Percentiles rank a stretch among this genome's conserved stretches.
Conservation (phyloP, 371 early-diverging fungal genomes). For the Mortierella sp. region DNA sequence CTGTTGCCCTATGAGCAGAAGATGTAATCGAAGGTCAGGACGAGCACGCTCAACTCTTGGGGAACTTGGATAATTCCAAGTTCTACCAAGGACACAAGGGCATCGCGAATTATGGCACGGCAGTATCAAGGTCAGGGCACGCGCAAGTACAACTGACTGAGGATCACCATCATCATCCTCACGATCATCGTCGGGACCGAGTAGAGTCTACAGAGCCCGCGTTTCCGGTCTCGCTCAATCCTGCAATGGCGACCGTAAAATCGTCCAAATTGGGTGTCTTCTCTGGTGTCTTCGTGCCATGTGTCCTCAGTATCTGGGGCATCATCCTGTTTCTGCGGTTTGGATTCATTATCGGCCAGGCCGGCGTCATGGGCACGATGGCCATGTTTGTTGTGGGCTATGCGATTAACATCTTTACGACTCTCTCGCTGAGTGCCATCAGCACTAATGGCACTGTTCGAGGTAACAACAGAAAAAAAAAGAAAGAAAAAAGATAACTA, state of each 20-base stretch:
- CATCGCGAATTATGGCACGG: neutral
- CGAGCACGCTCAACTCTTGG: slow-evolving; percentile 21
- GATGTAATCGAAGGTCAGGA: neutral
- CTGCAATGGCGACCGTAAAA: slow-evolving; percentile 36
- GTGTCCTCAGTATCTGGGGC: slow-evolving; percentile 72
- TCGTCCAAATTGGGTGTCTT: slow-evolving; percentile 67
- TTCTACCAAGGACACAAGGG: neutral
- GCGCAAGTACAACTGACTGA: neutral
- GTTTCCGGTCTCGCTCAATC: slow-evolving; percentile 45
- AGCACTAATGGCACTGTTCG: slow-evolving; percentile 76
- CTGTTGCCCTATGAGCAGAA: neutral
- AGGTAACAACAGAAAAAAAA: slow-evolving; percentile 35
- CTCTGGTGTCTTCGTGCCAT: slow-evolving; percentile 74
- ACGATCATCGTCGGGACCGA: neutral
- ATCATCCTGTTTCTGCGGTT: slow-evolving; percentile 72
- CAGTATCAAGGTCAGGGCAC: neutral
- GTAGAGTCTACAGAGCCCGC: slow-evolving; percentile 15
- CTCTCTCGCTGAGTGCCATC: slow-evolving; percentile 78
- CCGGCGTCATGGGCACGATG: slow-evolving; percentile 67
- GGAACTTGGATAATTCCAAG: slow-evolving; percentile 4
- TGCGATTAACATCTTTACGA: slow-evolving; percentile 68
- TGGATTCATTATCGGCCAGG: slow-evolving; percentile 70
- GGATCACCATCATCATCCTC: neutral
- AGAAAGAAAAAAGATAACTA: too few relatives aligned
- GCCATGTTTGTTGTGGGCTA: slow-evolving; percentile 67